Evolutionary conservation across 371 early-diverging fungal species (phyloP).

Genomic region (Mucor saturninus): DNA sequence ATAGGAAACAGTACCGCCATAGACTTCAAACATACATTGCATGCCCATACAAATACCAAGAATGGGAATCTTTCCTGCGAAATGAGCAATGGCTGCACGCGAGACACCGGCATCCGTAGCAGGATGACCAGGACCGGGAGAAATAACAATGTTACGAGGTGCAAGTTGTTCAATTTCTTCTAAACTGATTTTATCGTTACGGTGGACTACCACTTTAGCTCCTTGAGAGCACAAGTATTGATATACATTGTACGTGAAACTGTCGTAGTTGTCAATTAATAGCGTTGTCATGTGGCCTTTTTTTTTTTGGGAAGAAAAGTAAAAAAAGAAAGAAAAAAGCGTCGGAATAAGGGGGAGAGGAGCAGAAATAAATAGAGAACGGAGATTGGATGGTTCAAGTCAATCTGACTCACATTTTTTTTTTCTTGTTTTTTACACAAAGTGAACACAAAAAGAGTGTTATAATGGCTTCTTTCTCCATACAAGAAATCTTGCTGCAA

Average conservation of each 20-base stretch:
- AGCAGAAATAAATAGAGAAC: not conserved
- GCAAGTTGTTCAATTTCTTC: conserved; percentile 77
- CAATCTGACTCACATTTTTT: conserved; percentile 19
- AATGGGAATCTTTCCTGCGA: conserved; percentile 93
- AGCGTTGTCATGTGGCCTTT: conserved; percentile 67
- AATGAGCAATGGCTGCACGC: conserved; percentile 79
- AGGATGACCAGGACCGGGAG: conserved; percentile 97
- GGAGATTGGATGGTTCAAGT: conserved; percentile 14
- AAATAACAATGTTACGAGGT: conserved; percentile 93
- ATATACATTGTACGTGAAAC: conserved; percentile 97
- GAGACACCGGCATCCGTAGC: conserved; percentile 90
- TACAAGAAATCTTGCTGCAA: no score
- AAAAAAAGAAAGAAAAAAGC: conserved; percentile 8
- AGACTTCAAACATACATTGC: conserved; percentile 95
- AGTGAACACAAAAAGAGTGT: no score
- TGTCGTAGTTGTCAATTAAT: conserved; percentile 97
- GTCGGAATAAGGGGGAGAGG: not conserved
- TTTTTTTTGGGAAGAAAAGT: not conserved
- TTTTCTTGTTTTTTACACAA: not conserved
- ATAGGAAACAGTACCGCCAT: conserved; percentile 88
- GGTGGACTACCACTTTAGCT: conserved; percentile 87
- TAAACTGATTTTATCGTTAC: conserved; percentile 93
- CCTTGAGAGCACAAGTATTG: conserved; percentile 91
- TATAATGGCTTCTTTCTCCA: no score
- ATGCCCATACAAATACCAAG: conserved; percentile 97